These are phyloP conservation scores for Aureobasidium lini DNA, from an alignment of 2,329 filamentous ascomycete genomes.

Conservation along the genomic window DNA sequence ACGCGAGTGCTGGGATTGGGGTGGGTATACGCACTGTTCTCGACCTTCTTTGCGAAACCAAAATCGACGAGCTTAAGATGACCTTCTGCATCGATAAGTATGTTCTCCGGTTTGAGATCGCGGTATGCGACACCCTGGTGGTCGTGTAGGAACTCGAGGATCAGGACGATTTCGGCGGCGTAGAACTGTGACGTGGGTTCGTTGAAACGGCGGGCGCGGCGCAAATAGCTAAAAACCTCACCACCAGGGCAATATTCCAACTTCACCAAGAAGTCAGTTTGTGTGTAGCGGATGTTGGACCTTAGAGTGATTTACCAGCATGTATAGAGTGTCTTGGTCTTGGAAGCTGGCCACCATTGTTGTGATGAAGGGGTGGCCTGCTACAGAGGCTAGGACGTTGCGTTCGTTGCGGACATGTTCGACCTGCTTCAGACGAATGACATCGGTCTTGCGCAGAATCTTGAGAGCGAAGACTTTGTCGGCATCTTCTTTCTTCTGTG, in stretches of 20 bases:
- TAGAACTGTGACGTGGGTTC: slow-evolving; percentile 74
- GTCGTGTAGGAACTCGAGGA: slow-evolving; percentile 74
- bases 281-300: background rate
- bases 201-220: slow-evolving; percentile 70
- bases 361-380: slow-evolving; percentile 78
- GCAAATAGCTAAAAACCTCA: slow-evolving; percentile 76
- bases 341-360: slow-evolving; percentile 71
- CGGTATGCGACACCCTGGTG: slow-evolving; percentile 72
- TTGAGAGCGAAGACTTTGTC: slow-evolving; percentile 73
- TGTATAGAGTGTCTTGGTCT: slow-evolving; percentile 70
- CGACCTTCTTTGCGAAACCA: slow-evolving; percentile 74
- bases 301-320: slow-evolving; percentile 47
- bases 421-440: slow-evolving; percentile 77
- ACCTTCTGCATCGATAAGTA: slow-evolving; percentile 67
- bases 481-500: slow-evolving; percentile 44
- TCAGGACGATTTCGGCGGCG: slow-evolving; percentile 73
- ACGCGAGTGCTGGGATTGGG: background rate
- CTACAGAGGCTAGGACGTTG: slow-evolving; percentile 66
- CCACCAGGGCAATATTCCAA: slow-evolving; percentile 78
- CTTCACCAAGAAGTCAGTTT: slow-evolving; percentile 22
- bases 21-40: slow-evolving; percentile 38
- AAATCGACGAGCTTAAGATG: slow-evolving; percentile 81
- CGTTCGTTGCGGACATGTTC: slow-evolving; percentile 82
- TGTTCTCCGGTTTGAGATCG: slow-evolving; percentile 76
- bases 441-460: slow-evolving; percentile 60